Base-by-base conservation (phyloP, 352 stramenopile genomes). In the Labyrinthula sp. region DNA sequence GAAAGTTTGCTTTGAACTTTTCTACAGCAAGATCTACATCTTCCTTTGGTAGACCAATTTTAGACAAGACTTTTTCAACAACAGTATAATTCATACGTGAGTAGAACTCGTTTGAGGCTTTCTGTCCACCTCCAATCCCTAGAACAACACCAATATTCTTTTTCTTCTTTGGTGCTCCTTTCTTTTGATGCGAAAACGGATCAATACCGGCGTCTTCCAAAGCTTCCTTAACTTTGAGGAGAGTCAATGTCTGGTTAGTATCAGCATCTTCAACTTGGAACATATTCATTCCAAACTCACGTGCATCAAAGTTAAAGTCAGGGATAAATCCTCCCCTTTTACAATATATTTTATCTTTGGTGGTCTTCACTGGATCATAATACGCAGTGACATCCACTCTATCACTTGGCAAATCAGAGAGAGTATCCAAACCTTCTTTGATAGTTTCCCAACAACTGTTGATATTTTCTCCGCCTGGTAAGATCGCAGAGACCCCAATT, bases 1-100 rank as follows among this genome's bases (percentile, higher is more conserved):
- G 38, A 29, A 46, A 46, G 38, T 46, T 46, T 12, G 38, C 38
- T 29, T 46, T 46, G 38, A 38, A 46, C 38, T 46, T 46, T 17
- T 46, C 38, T 9, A 46, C 38, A 21, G 38, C 38, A 7, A 36
- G 25, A 18, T 46, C 23, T 18, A 46, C 15, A 21, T 46, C 38
- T 29, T 46, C 38, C 38, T 46, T 29, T 9, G 38, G 38, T 29
- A 46, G 33, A 29, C 38, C 38, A 25, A 46, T 46, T 14, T 46
- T 46, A 29, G 25, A 29, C 9, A 46, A 29, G n/a, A 46, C 38
- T 29, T 46, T 46, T 7, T 46, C 38, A 5, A 46, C 38, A 29
- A 46, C 38, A 38, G 37, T 29, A 38, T 46, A 46, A 17, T 46
- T 46, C 12, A 46, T 18, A 29, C 38, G 38, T 18, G 38, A 46